Evolutionary conservation across 2,329 filamentous ascomycete genomes (phyloP).

Genomic region (Alternaria solani): DNA sequence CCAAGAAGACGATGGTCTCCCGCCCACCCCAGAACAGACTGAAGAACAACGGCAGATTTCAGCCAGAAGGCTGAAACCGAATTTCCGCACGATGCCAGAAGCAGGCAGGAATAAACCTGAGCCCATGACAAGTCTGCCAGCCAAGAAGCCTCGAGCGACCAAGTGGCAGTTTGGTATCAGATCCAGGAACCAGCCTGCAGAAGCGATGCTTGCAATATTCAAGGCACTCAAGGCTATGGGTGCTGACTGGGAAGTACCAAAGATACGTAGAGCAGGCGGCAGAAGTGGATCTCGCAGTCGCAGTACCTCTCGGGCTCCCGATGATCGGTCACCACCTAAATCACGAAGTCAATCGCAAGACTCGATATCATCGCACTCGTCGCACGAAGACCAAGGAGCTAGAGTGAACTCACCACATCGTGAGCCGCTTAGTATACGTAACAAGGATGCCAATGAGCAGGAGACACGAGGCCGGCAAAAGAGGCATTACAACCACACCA

Average conservation of each 20-base stretch:
- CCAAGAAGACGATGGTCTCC: slow-evolving; percentile 48
- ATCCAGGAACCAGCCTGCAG: slow-evolving; percentile 90
- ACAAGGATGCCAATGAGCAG: slow-evolving; percentile 28
- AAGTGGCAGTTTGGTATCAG: slow-evolving; percentile 99
- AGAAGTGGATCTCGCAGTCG: slow-evolving; percentile 48
- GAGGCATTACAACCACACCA: slow-evolving; percentile 55
- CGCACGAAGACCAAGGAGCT: slow-evolving; percentile 29
- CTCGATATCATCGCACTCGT: slow-evolving; percentile 45
- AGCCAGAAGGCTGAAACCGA: slow-evolving; percentile 81
- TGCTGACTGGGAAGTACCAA: slow-evolving; percentile 79
- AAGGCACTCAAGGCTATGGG: slow-evolving; percentile 87
- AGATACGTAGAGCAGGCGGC: slow-evolving; percentile 51
- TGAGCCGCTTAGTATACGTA: slow-evolving; percentile 43
- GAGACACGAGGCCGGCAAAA: slow-evolving; percentile 48
- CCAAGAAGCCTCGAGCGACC: slow-evolving; percentile 78
- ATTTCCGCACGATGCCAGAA: slow-evolving; percentile 74
- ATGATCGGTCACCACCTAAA: slow-evolving; percentile 44
- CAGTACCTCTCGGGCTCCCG: slow-evolving; percentile 37
- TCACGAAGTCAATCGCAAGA: slow-evolving; percentile 42
- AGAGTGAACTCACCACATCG: slow-evolving; percentile 27
- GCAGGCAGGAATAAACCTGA: slow-evolving; percentile 62
- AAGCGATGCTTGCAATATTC: slow-evolving; percentile 95
- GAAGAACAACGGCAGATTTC: slow-evolving; percentile 78
- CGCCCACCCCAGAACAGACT: slow-evolving; percentile 51
- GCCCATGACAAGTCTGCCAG: slow-evolving; percentile 63